Conservation (phyloP, 331 rosid species). For the Stylosanthes scabra region DNA sequence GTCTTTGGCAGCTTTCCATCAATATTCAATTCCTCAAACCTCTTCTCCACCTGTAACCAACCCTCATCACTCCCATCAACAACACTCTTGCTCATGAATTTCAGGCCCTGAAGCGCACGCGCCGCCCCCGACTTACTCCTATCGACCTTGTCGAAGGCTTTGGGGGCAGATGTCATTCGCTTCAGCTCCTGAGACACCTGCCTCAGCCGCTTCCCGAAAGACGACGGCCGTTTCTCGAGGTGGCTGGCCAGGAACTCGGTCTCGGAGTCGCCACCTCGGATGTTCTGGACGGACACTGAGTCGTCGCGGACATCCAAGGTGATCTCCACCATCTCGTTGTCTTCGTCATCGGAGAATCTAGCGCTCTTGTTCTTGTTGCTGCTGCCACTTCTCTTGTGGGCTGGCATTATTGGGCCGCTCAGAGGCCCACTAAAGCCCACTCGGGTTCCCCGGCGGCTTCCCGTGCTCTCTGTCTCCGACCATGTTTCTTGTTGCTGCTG, state of each 20-base stretch:
- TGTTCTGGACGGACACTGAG: constrained; percentile 67
- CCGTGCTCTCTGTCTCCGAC: constrained; percentile 66
- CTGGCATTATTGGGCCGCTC: constrained; percentile 56
- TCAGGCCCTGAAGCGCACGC: constrained; percentile 75
- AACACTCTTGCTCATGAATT: constrained; percentile 69
- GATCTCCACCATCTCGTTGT: constrained; percentile 72
- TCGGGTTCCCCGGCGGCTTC: constrained; percentile 38
- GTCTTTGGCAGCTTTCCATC: constrained; percentile 65
- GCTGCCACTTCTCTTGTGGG: constrained; percentile 48
- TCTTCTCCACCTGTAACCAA: constrained; percentile 72
- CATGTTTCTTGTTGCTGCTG: constrained; percentile 38
- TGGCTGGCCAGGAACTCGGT: constrained; percentile 60
- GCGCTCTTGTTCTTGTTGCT: constrained; percentile 62
- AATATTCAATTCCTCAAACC: constrained; percentile 62
- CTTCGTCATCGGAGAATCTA: constrained; percentile 52
- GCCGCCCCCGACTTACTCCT: constrained; percentile 73
- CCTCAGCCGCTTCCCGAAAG: constrained; percentile 40
- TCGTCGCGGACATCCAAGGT: constrained; percentile 78
- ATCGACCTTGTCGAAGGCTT: constrained; percentile 56
- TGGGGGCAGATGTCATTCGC: constrained; percentile 68
- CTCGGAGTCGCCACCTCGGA: constrained; percentile 77
- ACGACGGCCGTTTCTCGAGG: constrained; percentile 55
- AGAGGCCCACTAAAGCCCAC: constrained; percentile 68
- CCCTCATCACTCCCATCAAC: constrained; percentile 51
- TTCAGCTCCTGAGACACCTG: constrained; percentile 81